Conservation (phyloP, 306 rosid genomes). For the Quercus variabilis region DNA sequence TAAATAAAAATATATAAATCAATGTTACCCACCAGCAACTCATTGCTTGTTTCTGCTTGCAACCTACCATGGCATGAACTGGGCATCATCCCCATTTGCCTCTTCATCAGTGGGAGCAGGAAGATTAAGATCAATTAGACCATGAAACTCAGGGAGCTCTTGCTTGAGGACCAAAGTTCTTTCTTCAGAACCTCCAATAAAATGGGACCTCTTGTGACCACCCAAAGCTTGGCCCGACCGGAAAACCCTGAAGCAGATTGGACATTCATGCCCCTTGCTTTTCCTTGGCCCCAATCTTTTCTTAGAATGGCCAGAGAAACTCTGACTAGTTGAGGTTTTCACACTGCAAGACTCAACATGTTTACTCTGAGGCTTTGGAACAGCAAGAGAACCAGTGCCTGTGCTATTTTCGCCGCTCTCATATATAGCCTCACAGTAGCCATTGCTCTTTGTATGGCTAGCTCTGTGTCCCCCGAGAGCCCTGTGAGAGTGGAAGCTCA, state of each 20-base stretch:
- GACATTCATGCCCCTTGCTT: slow-evolving; percentile 78
- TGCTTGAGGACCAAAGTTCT: slow-evolving; percentile 49
- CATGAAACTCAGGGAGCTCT: slow-evolving; percentile 32
- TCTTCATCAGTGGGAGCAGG: slow-evolving; percentile 83
- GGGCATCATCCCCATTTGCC: slow-evolving; percentile 24
- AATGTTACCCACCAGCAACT: slow-evolving; percentile 30
- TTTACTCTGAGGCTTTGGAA: slow-evolving; percentile 31
- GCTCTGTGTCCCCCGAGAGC: slow-evolving; percentile 43
- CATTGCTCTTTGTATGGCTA: slow-evolving; percentile 32
- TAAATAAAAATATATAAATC: slow-evolving; percentile 1
- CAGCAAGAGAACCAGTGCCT: slow-evolving; percentile 37
- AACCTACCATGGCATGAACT: slow-evolving; percentile 35
- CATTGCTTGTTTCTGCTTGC: slow-evolving; percentile 19
- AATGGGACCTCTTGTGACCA: slow-evolving; percentile 96
- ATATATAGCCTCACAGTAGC: slow-evolving; percentile 41
- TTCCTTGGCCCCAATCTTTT: slow-evolving; percentile 50
- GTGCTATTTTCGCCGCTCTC: slow-evolving; percentile 69
- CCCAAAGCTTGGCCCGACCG: slow-evolving; percentile 95
- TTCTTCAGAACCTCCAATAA: slow-evolving; percentile 64
- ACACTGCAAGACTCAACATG: slow-evolving; percentile 12
- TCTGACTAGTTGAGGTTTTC: slow-evolving; percentile 20
- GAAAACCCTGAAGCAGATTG: slow-evolving; percentile 72
- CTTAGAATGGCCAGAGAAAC: slow-evolving; percentile 30
- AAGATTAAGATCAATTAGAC: slow-evolving; percentile 82
- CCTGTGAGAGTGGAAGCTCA: slow-evolving; percentile 35